These are phyloP conservation scores for Phytopythium aichiense DNA, from an alignment of 352 stramenopile genomes.

Conservation along the genomic window DNA sequence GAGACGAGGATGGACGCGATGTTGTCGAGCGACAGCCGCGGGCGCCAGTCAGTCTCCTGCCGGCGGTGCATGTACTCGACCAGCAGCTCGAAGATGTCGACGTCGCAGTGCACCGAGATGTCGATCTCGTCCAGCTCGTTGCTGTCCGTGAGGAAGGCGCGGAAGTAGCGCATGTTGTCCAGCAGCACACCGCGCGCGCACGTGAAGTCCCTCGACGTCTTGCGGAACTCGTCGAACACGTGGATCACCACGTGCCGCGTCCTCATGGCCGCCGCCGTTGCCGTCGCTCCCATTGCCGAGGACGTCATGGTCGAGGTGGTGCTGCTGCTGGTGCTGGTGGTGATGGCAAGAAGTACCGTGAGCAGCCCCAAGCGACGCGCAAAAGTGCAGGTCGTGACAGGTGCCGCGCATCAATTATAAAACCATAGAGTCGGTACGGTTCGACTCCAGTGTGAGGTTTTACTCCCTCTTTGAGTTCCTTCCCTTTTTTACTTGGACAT, in stretches of 20 bases:
- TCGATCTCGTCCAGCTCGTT: slow-evolving; percentile 89
- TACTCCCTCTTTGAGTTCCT: background rate
- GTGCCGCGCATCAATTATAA: background rate
- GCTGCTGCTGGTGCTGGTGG: background rate
- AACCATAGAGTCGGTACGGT: background rate
- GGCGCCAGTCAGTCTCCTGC: slow-evolving; percentile 33
- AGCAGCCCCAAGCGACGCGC: background rate
- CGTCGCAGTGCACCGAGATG: slow-evolving; percentile 91
- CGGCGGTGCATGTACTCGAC: slow-evolving; percentile 83
- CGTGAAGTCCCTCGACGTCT: slow-evolving; percentile 82
- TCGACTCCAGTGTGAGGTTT: background rate
- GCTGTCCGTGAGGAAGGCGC: slow-evolving; percentile 66
- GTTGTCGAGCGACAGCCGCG: slow-evolving; percentile 62
- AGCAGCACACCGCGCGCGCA: slow-evolving; percentile 79
- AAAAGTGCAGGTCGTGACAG: background rate
- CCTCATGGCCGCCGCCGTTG: background rate
- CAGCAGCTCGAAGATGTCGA: slow-evolving; percentile 91
- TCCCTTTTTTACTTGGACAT: background rate
- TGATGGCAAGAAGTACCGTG: too few relatives aligned
- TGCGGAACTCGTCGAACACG: slow-evolving; percentile 88
- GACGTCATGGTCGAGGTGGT: background rate
- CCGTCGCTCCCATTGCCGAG: background rate
- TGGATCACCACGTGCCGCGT: slow-evolving; percentile 78
- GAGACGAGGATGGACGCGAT: slow-evolving; percentile 88
- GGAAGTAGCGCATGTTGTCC: slow-evolving; percentile 91